Base-by-base conservation (phyloP, 306 rosid species). In the Glycyrrhiza uralensis region DNA sequence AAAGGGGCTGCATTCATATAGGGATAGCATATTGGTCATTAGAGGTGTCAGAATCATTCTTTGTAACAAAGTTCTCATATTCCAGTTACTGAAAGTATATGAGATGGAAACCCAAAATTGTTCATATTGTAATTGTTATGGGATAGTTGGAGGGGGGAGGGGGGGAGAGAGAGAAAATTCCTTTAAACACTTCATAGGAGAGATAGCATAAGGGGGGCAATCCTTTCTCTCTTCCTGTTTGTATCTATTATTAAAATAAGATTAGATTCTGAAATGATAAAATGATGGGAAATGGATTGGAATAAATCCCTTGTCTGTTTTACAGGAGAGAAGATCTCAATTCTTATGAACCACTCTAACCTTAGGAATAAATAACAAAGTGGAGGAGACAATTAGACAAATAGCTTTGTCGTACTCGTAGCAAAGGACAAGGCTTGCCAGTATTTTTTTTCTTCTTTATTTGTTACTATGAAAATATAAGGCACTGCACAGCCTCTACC, bases 111-210 rank as follows among this genome's bases (percentile, higher is more conserved):
- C 63, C 3, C 1, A 41, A 72, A 58, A 72, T 77, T 77, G 85
- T 77, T 19, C 64, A 87, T 92, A 89, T 22, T 74, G 90, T 83
- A 87, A 74, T 22, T 74, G 90, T 83, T 85, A 74, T 75, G 73
- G 73, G 70, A 44, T 79, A 76, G 86, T 75, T 76, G 69, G 63
- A 12, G 24, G 32, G 29, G 19, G 35, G 80, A 58, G 65, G 32
- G 65, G 32, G 65, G 8, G 19, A 6, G 69, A 13, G 75, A 45
- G 65, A 33, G 14, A 36, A 32, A 28, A 17, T 11, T 75, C 80
- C 58, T 65, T 65, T n/a, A n/a, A n/a, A 45, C 26, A 29, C 20
- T 17, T 33, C 54, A 15, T 60, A 62, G 69, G 26, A 75, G 26
- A 75, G 52, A 61, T 47, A 36, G 61, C 24, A 72, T 65, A 46